A percentile compares a stretch with the other conserved stretches of the same genome.
phyloP scores from a whole-genome alignment of 2,329 filamentous ascomycete species.

The Phoma sp. region DNA sequence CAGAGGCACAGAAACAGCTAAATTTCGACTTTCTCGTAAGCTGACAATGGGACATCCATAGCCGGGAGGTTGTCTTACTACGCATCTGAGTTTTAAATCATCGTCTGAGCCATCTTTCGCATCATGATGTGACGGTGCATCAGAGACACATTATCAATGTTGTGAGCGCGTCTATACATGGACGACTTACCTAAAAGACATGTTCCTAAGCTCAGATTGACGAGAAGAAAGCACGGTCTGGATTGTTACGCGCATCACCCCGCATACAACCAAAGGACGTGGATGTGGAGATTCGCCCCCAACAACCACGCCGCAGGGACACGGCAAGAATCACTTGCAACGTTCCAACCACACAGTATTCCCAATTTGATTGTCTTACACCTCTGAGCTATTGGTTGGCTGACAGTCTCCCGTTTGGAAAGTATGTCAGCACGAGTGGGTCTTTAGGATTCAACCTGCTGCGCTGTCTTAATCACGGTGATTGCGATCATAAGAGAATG shows the following conservation, averaged over 20 bases:
- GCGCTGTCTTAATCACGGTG: not conserved
- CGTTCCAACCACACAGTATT: not conserved
- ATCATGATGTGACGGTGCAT: not conserved
- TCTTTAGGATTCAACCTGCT: not conserved
- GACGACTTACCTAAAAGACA: not conserved
- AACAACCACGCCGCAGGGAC: conserved; percentile 2
- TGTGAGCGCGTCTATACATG: not conserved
- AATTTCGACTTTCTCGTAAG: not conserved
- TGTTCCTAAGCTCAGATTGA: not conserved
- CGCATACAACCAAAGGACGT: not conserved
- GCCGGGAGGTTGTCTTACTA: not conserved
- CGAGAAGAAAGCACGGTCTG: not conserved
- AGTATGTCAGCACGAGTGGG: conserved; percentile 8
- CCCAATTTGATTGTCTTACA: not conserved
- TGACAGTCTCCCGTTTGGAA: not conserved
- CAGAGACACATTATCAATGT: not conserved
- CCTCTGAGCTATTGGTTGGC: not conserved
- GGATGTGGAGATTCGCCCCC: conserved; percentile 8
- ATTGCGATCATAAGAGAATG: not conserved
- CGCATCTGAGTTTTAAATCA: not conserved
- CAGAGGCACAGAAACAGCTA: conserved; percentile 1
- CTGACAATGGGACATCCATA: not conserved
- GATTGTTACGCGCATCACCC: not conserved
- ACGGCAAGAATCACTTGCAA: not conserved
- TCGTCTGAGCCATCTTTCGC: not conserved